phyloP scores from a whole-genome alignment of 768 basidiomycete genomes.

The Basidioascus undulatus region DNA sequence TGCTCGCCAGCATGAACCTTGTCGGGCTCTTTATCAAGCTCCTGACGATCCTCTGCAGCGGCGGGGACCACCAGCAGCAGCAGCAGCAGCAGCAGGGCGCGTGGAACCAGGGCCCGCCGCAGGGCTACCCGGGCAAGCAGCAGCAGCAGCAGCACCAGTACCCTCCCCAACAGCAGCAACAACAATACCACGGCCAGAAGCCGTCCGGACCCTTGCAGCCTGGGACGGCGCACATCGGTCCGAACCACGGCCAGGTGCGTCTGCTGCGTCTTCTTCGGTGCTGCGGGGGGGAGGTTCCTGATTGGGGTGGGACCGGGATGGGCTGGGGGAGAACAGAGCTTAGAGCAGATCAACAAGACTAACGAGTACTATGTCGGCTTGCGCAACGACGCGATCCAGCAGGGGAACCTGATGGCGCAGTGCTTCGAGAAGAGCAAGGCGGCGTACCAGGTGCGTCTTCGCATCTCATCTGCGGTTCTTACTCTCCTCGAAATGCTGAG shows the following conservation, averaged over 20 bases:
- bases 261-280: neutral
- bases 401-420: constrained; percentile 53
- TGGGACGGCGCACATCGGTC: neutral
- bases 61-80: too few relatives aligned
- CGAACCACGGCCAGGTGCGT: neutral
- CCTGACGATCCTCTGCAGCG: too few relatives aligned
- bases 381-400: constrained; percentile 47
- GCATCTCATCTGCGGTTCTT: constrained; percentile 6
- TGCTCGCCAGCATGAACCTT: too few relatives aligned
- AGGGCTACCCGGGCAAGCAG: constrained; percentile 2
- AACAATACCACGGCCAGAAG: neutral
- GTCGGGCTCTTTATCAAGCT: too few relatives aligned
- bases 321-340: too few relatives aligned
- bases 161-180: constrained; percentile 8
- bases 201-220: neutral
- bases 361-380: constrained; percentile 44
- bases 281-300: neutral
- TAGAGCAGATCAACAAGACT: constrained; percentile 35
- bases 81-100: constrained; percentile 10
- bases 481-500: neutral
- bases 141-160: constrained; percentile 11
- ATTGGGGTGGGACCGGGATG: constrained; percentile 17
- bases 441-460: constrained; percentile 47
- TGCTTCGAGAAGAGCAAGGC: constrained; percentile 45
- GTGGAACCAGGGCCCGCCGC: constrained; percentile 4